These are phyloP conservation scores for Mycena indigotica DNA, from an alignment of 768 basidiomycete genomes.

Conservation along the genomic window DNA sequence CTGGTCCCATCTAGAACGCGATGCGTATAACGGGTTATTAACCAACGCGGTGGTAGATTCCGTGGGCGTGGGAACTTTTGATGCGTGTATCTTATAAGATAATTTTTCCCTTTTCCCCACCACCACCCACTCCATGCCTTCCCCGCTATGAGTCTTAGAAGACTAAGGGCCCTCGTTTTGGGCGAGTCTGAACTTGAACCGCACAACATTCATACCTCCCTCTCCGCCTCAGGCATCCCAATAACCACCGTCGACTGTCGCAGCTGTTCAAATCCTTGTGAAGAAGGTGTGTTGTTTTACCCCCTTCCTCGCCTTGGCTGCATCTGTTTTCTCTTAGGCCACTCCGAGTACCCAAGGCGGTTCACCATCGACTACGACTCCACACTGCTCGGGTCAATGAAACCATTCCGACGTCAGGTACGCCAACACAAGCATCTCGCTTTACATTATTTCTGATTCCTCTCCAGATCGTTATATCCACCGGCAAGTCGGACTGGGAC, in stretches of 20 bases:
- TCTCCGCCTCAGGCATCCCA: slow-evolving; percentile 63
- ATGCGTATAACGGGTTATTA: slow-evolving; percentile 2
- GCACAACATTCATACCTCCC: slow-evolving; percentile 47
- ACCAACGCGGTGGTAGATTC: background rate
- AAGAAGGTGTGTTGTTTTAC: slow-evolving; percentile 51
- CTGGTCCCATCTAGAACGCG: background rate
- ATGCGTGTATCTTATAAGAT: slow-evolving; percentile 38
- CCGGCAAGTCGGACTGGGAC: slow-evolving; percentile 88
- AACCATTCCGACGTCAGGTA: slow-evolving; percentile 83
- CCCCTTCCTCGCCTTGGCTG: slow-evolving; percentile 32
- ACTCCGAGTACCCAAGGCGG: slow-evolving; percentile 70
- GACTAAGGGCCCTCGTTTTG: slow-evolving; percentile 44
- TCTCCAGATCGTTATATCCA: slow-evolving; percentile 80
- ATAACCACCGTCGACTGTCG: slow-evolving; percentile 73
- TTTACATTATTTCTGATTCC: background rate
- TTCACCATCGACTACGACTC: slow-evolving; percentile 80
- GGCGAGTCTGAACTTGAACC: slow-evolving; percentile 38
- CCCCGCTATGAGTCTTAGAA: slow-evolving; percentile 41
- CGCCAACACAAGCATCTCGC: slow-evolving; percentile 5
- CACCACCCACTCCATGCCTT: slow-evolving; percentile 18
- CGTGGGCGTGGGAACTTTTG: background rate
- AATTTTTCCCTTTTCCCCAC: slow-evolving; percentile 11
- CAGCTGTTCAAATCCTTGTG: slow-evolving; percentile 76
- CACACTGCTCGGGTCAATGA: slow-evolving; percentile 83
- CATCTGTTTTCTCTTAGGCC: slow-evolving; percentile 46